Conservation (phyloP, 192 early-diverging fungal species). For the Lunasporangiospora selenospora region DNA sequence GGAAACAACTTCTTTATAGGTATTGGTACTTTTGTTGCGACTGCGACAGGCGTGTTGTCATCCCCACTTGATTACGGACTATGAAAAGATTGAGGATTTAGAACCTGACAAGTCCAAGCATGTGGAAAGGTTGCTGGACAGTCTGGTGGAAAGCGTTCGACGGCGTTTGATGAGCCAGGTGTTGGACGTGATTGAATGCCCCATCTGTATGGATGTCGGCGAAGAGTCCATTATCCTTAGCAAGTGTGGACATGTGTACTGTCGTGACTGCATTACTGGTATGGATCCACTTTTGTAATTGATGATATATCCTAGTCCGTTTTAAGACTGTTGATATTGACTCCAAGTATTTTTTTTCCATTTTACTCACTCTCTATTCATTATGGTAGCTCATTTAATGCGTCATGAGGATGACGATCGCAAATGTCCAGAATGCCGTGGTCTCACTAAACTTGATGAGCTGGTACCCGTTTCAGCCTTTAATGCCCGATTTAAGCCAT, state of each 20-base stretch:
- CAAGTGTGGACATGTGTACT: slow-evolving; percentile 42
- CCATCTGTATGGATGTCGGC: slow-evolving; percentile 49
- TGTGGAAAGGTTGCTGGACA: slow-evolving; percentile 21
- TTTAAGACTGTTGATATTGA: background rate
- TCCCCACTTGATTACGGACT: slow-evolving; percentile 52
- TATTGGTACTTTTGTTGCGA: slow-evolving; percentile 55
- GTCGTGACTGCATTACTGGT: slow-evolving; percentile 44
- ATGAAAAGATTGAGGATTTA: slow-evolving; percentile 17
- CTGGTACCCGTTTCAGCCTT: slow-evolving; percentile 30
- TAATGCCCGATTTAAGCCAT: slow-evolving; percentile 30
- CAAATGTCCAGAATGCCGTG: slow-evolving; percentile 36
- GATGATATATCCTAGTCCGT: background rate
- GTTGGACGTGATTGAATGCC: slow-evolving; percentile 39
- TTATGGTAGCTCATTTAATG: slow-evolving; percentile 12
- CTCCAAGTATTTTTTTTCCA: background rate
- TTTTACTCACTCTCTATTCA: background rate
- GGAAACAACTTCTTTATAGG: slow-evolving; percentile 17
- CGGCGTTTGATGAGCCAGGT: slow-evolving; percentile 29
- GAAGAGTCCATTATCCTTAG: slow-evolving; percentile 39
- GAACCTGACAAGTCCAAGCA: slow-evolving; percentile 3
- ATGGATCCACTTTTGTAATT: background rate
- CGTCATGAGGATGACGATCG: slow-evolving; percentile 42
- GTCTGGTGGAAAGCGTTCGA: slow-evolving; percentile 19
- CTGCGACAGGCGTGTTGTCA: slow-evolving; percentile 62
- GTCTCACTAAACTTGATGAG: slow-evolving; percentile 7